These are phyloP conservation scores for Phialophora expanda DNA, from an alignment of 2,329 filamentous ascomycete genomes.

Conservation along the genomic window DNA sequence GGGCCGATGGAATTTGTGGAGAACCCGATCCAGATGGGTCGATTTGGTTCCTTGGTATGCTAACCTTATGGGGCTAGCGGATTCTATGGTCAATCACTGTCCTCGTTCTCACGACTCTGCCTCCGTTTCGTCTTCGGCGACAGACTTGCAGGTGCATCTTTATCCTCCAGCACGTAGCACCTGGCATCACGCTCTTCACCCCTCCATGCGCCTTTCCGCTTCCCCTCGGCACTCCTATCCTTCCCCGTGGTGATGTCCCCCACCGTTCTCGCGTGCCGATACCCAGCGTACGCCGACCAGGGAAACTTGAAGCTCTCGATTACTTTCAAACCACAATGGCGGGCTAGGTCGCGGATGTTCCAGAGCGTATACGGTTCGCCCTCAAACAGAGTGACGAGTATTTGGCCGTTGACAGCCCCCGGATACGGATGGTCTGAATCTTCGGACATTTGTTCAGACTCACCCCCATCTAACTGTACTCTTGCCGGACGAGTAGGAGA, in stretches of 20 bases:
- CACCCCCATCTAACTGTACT: conserved; percentile 29
- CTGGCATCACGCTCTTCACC: conserved; percentile 55
- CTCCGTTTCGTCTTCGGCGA: conserved; percentile 45
- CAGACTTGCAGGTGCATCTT: conserved; percentile 40
- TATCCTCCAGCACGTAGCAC: conserved; percentile 54
- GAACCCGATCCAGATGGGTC: neutral
- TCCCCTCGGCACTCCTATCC: conserved; percentile 37
- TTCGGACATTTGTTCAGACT: conserved; percentile 37
- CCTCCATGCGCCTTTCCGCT: conserved; percentile 51
- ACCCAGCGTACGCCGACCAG: conserved; percentile 54
- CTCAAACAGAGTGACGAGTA: conserved; percentile 89
- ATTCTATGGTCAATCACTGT: conserved; percentile 39
- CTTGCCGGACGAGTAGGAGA: conserved; percentile 23
- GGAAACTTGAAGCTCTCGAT: conserved; percentile 56
- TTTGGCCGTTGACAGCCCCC: conserved; percentile 51
- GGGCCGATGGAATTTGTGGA: neutral
- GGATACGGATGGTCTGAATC: conserved; percentile 27
- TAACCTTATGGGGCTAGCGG: neutral
- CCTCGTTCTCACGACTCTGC: conserved; percentile 42
- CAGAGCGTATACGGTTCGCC: conserved; percentile 93
- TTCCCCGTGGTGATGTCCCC: conserved; percentile 52
- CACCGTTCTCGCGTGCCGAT: conserved; percentile 54
- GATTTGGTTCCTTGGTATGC: neutral
- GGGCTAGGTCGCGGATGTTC: conserved; percentile 87
- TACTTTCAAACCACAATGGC: conserved; percentile 63